Evolutionary conservation across 441 rosid genomes (phyloP), one percentile per base, ranked within the genome.

Genomic region (Kokia cookei): DNA sequence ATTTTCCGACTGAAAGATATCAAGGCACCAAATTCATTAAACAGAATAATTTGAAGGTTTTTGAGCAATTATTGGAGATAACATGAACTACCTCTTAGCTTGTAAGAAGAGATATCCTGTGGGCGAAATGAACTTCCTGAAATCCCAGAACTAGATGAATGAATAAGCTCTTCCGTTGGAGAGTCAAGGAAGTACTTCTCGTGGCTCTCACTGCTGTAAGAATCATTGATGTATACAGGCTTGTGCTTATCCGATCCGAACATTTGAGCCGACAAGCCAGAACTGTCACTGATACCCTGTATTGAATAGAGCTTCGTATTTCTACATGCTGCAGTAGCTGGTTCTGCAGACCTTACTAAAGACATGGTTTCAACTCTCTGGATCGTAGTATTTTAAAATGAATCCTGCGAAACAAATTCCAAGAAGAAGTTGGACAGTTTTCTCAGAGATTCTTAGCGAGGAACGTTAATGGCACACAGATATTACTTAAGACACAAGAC

Each of bases 131-230:
- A 86, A 84, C 82, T 80, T 32, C 79, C 91, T 15, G 96, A 94
- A 13, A 85, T 60, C n/a, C 81, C 86, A 9, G 92, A 91, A 73
- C 87, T 84, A 26, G 91, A 78, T 71, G 90, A 86, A 5, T 85
- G 87, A 5, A 77, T 70, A 17, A 79, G 79, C 77, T 90, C 99
- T 45, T 88, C 92, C 0, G 79, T 72, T 9, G 97, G 96, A 5
- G 99, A 95, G 64, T 88, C 93, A 14, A 86, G 80, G 79, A 95
- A 88, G 84, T 90, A 95, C 83, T 91, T 91, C 78, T 91, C 97
- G 14, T 88, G 89, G 82, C 86, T 89, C 85, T 93, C 92, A 32
- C 81, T 78, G 53, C 84, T 81, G 86, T 81, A 88, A 73, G 95
- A 85, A 83, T 87, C 88, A 6, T 86, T 74, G 58, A 78, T 66